These are phyloP conservation scores for Anthostomella pinea DNA, from an alignment of 2,329 filamentous ascomycete species.

Conservation along the genomic window DNA sequence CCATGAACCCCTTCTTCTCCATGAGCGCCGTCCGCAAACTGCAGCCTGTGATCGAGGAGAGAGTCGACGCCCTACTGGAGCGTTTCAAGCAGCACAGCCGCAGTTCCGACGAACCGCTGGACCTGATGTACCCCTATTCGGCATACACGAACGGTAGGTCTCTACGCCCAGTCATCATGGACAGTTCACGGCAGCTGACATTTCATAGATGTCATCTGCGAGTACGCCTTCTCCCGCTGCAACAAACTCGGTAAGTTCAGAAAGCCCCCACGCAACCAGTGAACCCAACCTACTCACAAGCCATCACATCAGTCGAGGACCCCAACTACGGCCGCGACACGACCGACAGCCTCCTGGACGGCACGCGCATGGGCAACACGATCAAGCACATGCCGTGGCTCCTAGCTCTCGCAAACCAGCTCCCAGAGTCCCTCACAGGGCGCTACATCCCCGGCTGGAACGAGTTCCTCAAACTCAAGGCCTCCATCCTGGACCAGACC, in stretches of 20 bases:
- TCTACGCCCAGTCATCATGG: background rate
- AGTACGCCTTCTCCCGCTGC: slow-evolving; percentile 8
- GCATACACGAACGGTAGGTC: slow-evolving; percentile 7
- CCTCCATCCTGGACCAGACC: slow-evolving; percentile 2
- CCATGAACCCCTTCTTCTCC: slow-evolving; percentile 7
- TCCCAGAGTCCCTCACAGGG: slow-evolving; percentile 2
- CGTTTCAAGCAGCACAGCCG: slow-evolving; percentile 5
- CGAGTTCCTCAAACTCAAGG: slow-evolving; percentile 6
- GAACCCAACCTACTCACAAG: background rate
- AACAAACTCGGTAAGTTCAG: slow-evolving; percentile 5
- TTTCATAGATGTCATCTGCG: slow-evolving; percentile 3
- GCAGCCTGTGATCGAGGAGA: slow-evolving; percentile 10
- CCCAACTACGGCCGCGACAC: slow-evolving; percentile 6
- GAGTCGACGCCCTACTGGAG: slow-evolving; percentile 5
- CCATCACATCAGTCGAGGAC: no score
- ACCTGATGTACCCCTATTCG: slow-evolving; percentile 5
- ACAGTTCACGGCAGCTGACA: slow-evolving; percentile 1
- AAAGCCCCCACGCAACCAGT: background rate
- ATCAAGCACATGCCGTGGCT: slow-evolving; percentile 10
- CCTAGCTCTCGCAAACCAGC: slow-evolving; percentile 5
- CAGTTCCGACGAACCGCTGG: slow-evolving; percentile 4
- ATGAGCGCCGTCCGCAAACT: slow-evolving; percentile 4
- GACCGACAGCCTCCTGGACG: slow-evolving; percentile 4
- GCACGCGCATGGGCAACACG: slow-evolving; percentile 3
- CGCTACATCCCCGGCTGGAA: slow-evolving; percentile 1